These are phyloP conservation scores for Kodamaea leandrae DNA, from an alignment of 805 yeast genomes.

Conservation along the genomic window DNA sequence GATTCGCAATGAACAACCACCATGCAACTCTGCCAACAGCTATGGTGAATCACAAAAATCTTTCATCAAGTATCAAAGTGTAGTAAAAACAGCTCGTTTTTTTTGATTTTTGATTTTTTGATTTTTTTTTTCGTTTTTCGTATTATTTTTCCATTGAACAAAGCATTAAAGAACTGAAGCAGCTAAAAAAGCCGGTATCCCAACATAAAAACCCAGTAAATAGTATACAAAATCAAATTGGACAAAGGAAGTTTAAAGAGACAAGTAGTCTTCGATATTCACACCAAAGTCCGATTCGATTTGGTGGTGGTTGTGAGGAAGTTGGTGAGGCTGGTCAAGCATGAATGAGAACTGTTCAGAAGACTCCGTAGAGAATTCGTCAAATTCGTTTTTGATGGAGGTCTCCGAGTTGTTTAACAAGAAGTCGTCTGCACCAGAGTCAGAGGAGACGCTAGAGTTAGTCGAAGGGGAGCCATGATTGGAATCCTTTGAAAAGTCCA, in stretches of 20 bases:
- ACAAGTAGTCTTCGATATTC: conserved; percentile 32
- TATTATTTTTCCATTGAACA: background rate
- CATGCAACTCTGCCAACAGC: conserved; percentile 4
- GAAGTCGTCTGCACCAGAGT: conserved; percentile 13
- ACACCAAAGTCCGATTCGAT: conserved; percentile 17
- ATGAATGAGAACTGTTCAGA: conserved; percentile 11
- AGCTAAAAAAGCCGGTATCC: conserved; percentile 8
- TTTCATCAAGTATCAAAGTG: background rate
- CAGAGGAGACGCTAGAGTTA: conserved; percentile 2
- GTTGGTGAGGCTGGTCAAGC: conserved; percentile 10
- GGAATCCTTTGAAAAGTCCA: conserved; percentile 17
- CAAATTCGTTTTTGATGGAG: conserved; percentile 8
- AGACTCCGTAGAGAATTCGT: conserved; percentile 10
- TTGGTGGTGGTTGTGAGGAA: conserved; percentile 9
- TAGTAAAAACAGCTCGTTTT: conserved; percentile 15
- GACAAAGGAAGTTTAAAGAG: conserved; percentile 19
- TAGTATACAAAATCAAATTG: conserved; percentile 13
- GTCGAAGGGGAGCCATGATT: conserved; percentile 9
- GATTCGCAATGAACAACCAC: conserved; percentile 2
- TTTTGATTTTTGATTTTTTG: conserved; percentile 12
- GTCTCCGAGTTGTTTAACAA: conserved; percentile 11
- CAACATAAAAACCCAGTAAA: conserved; percentile 9
- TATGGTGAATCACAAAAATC: conserved; percentile 5
- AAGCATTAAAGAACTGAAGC: conserved; percentile 8
- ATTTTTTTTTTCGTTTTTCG: conserved; percentile 9